Evolutionary conservation across 1,284 basidiomycete genomes (phyloP), one percentile per base, ranked within the genome.

Genomic region (Ustilago tritici): DNA sequence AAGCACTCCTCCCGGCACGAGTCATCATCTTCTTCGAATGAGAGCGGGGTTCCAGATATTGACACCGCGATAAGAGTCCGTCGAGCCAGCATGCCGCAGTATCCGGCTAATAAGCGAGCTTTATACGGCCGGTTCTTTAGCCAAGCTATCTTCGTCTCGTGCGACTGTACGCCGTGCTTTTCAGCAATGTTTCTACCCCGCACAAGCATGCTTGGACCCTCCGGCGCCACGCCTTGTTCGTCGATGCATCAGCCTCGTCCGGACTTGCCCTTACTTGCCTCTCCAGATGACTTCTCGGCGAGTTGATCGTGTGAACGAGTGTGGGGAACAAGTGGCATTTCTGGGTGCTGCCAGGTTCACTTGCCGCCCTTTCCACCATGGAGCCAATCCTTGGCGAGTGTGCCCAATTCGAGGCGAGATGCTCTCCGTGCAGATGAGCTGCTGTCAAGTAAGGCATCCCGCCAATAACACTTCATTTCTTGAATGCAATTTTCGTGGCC

Each of bases 201-300:
- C 55, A 43, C n/a, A 12, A 36, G 6, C 19, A 38, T 23, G 38
- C 10, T 23, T 36, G 52, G 58, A 66, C 65, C 60, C 50, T 68
- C 12, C 23, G 14, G 32, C 36, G 66, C 66, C 66, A 63, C 63
- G 66, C 60, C 38, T 63, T 59, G n/a, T 5, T 31, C n/a, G 6
- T 38, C 2, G n/a, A 40, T 28, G n/a, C 23, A 31, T 15, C 34
- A 4, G 14, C 19, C 5, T 36, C 34, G 19, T 28, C 36, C n/a
- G 52, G 40, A 47, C 36, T 52, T 55, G 35, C 11, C 49, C 40
- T 32, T 35, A 28, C 32, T 12, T 46, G 56, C 31, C 19, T 36
- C 19, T 38, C 10, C 56, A 46, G 12, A 12, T 32, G 12, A n/a
- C 23, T 36, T 38, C 6, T 40, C 54, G 3, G 19, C 19, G 11